Percentiles rank a stretch among this genome's conserved stretches.
These are phyloP conservation scores for Deinandra increscens DNA, from an alignment of 129 eudicot genomes.

Conservation along the genomic window DNA sequence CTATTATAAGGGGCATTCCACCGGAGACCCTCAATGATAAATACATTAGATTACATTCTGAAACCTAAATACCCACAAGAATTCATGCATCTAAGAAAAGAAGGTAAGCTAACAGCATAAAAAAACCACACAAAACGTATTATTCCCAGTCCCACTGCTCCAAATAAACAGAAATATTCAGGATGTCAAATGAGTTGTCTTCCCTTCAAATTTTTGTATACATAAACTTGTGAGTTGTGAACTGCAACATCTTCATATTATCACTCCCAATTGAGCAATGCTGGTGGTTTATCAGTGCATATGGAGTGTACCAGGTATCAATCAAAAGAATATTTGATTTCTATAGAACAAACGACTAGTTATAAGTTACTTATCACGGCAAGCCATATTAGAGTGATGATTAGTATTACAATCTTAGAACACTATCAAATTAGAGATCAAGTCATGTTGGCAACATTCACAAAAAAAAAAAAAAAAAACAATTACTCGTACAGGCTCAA, in stretches of 20 bases:
- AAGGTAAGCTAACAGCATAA: neutral
- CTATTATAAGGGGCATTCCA: neutral
- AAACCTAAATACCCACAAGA: slow-evolving; percentile 9
- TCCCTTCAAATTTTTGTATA: neutral
- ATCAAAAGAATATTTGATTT: neutral
- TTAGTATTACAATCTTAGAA: neutral
- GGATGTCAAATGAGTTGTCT: slow-evolving; percentile 2
- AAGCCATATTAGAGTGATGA: neutral
- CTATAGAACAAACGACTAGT: neutral
- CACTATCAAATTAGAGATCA: neutral
- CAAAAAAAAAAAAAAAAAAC: no score
- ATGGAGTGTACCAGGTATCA: neutral
- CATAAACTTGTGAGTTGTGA: neutral
- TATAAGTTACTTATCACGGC: neutral
- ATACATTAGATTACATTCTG: neutral
- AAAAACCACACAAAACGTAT: neutral
- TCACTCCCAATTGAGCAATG: neutral
- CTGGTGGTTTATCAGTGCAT: neutral
- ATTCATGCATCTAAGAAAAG: slow-evolving; percentile 10
- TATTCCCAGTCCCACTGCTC: neutral
- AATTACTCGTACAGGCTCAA: neutral
- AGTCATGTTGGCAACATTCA: neutral
- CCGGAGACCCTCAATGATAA: neutral
- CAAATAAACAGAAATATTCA: neutral
- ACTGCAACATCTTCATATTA: neutral